These are phyloP conservation scores for Clavariopsis aquatica DNA, from an alignment of 495 filamentous ascomycete species.

Conservation along the genomic window DNA sequence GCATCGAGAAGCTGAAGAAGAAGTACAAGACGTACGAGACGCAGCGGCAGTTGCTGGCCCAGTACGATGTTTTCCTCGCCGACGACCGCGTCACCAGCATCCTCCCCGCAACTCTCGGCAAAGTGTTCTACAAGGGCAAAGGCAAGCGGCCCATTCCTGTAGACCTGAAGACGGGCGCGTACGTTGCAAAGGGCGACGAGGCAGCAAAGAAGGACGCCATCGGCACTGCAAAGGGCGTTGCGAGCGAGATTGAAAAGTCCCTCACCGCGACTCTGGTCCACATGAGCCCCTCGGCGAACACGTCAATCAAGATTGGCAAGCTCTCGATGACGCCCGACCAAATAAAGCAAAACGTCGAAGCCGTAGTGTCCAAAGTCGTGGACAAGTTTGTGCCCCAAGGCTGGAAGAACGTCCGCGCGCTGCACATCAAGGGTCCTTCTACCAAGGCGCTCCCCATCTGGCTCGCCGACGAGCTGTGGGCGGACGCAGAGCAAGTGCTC, in stretches of 20 bases:
- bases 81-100: conserved; percentile 79
- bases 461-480: conserved; percentile 87
- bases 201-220: conserved; percentile 50
- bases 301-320: conserved; percentile 55
- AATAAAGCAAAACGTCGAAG: conserved; percentile 75
- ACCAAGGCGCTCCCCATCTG: conserved; percentile 88
- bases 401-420: conserved; percentile 77
- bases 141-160: conserved; percentile 87
- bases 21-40: conserved; percentile 87
- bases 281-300: conserved; percentile 56
- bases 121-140: conserved; percentile 76
- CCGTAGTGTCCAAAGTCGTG: conserved; percentile 65
- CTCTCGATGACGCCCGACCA: conserved; percentile 72
- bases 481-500: conserved; percentile 76
- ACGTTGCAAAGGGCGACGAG: conserved; percentile 63
- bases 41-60: conserved; percentile 75
- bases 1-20: conserved; percentile 71
- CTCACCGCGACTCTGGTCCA: conserved; percentile 72
- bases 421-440: conserved; percentile 86
- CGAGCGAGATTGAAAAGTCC: conserved; percentile 69
- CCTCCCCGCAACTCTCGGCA: conserved; percentile 77
- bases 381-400: conserved; percentile 77
- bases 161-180: conserved; percentile 43
- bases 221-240: conserved; percentile 57
- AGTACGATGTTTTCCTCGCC: conserved; percentile 85